Base-by-base conservation (phyloP, 495 filamentous ascomycete species). In the Aspergillus avenaceus region DNA sequence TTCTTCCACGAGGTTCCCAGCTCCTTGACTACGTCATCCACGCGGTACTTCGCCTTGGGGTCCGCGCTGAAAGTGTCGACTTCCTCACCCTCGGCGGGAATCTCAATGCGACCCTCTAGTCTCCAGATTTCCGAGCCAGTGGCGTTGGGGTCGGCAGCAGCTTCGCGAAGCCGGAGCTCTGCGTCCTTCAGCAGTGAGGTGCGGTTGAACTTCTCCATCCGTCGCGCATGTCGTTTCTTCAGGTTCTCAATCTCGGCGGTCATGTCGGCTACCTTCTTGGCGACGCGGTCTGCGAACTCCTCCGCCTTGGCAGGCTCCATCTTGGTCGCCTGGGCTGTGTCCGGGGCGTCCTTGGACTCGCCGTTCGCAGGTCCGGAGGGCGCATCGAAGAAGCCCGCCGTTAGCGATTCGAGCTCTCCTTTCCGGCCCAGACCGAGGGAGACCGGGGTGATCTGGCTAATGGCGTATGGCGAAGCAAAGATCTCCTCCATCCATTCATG, bases 401-500 rank as follows among this genome's bases (percentile, higher is more conserved):
- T 97, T 13, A 98, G 72, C 1, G 76, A 74, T 32, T 87, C 83
- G 12, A 98, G 82, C 63, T 91, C 87, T 11, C 93, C 93, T 62
- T 86, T 88, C 5, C 90, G 79, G 5, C 93, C 93, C 3, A 97
- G 69, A 0, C 90, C 91, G 8, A 97, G 78, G 59, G 96, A 91
- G 3, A 89, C 79, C 5, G 91, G 88, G n/a, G 83, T 81, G 40
- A 98, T 92, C 56, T 93, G 86, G 19, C 76, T 75, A 48, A 88
- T 87, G 14, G 84, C 73, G 55, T 91, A 96, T 0, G 90, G 88
- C 0, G 90, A 96, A 2, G 85, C 85, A 38, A 96, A 77, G n/a
- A 98, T 83, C 68, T 98, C 91, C 59, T 96, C 93, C 87, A 97
- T 95, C 93, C 91, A 97, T 66, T 96, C 91, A 56, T 97, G 93